Percentiles rank a stretch among this genome's conserved stretches.
Evolutionary conservation across 176 grass and related monocot species (phyloP).

Genomic region (Avena eriantha): DNA sequence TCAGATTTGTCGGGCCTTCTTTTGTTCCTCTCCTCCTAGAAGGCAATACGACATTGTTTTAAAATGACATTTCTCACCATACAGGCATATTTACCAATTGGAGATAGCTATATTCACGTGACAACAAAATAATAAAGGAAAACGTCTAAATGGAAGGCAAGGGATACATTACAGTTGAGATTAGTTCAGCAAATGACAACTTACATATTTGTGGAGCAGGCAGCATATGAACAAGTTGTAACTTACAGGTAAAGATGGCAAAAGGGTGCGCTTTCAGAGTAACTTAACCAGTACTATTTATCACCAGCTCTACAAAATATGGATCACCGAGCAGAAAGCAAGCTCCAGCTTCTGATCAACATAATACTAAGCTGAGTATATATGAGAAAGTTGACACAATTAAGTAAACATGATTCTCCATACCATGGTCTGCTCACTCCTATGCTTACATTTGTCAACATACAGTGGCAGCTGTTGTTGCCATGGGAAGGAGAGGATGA

Average conservation of each 20-base stretch:
- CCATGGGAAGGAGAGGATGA: constrained; percentile 46
- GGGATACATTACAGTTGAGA: constrained; percentile 44
- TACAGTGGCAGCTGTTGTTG: constrained; percentile 51
- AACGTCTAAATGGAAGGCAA: background rate
- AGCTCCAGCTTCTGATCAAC: constrained; percentile 60
- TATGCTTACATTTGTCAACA: constrained; percentile 60
- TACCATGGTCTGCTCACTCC: constrained; percentile 61
- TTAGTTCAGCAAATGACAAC: constrained; percentile 33
- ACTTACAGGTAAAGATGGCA: constrained; percentile 66
- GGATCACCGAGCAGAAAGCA: constrained; percentile 50
- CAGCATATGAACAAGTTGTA: constrained; percentile 43
- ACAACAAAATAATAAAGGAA: background rate
- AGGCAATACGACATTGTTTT: constrained; percentile 33
- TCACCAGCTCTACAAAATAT: constrained; percentile 62
- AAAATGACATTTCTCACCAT: constrained; percentile 3
- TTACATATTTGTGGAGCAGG: constrained; percentile 53
- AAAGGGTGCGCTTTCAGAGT: constrained; percentile 51
- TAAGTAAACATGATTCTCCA: constrained; percentile 60
- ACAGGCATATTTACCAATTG: background rate
- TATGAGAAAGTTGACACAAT: constrained; percentile 55
- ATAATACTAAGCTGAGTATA: constrained; percentile 68
- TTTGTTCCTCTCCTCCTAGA: constrained; percentile 82
- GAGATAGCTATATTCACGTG: background rate
- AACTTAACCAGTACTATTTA: constrained; percentile 61
- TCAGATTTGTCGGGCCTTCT: constrained; percentile 65